A percentile compares a stretch with the other conserved stretches of the same genome.
These are phyloP conservation scores for Deinandra increscens DNA, from an alignment of 129 eudicot species.

Conservation along the genomic window DNA sequence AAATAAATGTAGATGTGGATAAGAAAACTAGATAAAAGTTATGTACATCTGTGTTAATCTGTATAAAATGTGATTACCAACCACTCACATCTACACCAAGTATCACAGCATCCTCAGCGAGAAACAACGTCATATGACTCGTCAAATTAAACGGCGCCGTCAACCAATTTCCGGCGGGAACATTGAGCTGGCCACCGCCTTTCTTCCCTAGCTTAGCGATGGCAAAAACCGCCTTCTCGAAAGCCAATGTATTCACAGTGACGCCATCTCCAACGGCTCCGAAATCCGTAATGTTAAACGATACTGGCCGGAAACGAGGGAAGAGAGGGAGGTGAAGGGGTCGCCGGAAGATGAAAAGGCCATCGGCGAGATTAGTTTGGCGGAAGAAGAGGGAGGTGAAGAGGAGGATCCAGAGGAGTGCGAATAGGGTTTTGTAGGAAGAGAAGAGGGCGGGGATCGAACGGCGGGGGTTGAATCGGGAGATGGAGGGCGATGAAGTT, in stretches of 20 bases:
- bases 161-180: constrained; percentile 88
- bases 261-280: constrained; percentile 94
- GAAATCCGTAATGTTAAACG: constrained; percentile 70
- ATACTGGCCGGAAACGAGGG: constrained; percentile 70
- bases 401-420: constrained; percentile 57
- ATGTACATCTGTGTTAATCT: neutral
- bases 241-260: constrained; percentile 66
- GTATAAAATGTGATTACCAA: neutral
- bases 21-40: no score
- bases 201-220: constrained; percentile 62
- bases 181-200: constrained; percentile 99
- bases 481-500: constrained; percentile 34
- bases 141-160: constrained; percentile 97
- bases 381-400: constrained; percentile 57
- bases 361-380: constrained; percentile 55
- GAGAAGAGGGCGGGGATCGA: constrained; percentile 43
- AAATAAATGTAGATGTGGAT: no score
- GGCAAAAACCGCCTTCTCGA: constrained; percentile 66
- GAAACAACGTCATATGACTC: constrained; percentile 85
- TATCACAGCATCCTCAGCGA: constrained; percentile 81
- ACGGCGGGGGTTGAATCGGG: constrained; percentile 46
- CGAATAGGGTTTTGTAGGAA: constrained; percentile 59
- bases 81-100: constrained; percentile 85
- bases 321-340: constrained; percentile 12
- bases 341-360: constrained; percentile 45